Base-by-base conservation (phyloP, 352 stramenopile species). In the Phytophthora lateralis region DNA sequence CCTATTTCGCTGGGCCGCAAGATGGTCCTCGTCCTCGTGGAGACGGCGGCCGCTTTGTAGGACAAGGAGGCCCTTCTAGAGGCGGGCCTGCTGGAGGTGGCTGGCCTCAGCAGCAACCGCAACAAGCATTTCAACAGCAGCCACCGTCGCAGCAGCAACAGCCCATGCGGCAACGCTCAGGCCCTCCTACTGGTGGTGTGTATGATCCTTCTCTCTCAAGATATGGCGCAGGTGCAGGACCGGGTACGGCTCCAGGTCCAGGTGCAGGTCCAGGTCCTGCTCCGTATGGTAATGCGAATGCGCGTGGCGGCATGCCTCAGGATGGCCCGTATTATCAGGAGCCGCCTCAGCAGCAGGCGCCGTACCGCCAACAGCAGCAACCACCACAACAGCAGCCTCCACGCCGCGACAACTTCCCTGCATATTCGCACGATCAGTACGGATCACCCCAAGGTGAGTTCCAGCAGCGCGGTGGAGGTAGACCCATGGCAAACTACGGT, bases 31-130 rank as follows among this genome's bases (percentile, higher is more conserved):
- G 50, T 53, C 49, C 41, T 61, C 54, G 51, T 53, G 51, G 55
- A 37, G 64, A 70, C 53, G 55, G 44, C 42, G 60, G 70, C 59
- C 55, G 55, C 43, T 73, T 73, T 26, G 63, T 76, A 76, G 63
- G 63, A 71, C 68, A 76, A 76, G 69, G 64, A 60, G 64, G 60
- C 39, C 52, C 69, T 73, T 68, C 69, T 73, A 71, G 64, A 76
- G 60, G 44, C 39, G 50, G 47, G 2, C 26, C 44, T 64, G 53
- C 41, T 62, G 59, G 20, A 47, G 49, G 52, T 24, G 47, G 26
- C n/a, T 64, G 62, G 55, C 41, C 53, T n/a, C 47, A 47, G 57
- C 63, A 73, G 49, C 60, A 70, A 42, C 69, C 60, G 39, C 58
- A 58, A 48, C 65, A 66, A 46, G 29, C 20, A 60, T 76, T 61